phyloP scores from a whole-genome alignment of 2,329 filamentous ascomycete species.

The Albifimbria verrucaria region DNA sequence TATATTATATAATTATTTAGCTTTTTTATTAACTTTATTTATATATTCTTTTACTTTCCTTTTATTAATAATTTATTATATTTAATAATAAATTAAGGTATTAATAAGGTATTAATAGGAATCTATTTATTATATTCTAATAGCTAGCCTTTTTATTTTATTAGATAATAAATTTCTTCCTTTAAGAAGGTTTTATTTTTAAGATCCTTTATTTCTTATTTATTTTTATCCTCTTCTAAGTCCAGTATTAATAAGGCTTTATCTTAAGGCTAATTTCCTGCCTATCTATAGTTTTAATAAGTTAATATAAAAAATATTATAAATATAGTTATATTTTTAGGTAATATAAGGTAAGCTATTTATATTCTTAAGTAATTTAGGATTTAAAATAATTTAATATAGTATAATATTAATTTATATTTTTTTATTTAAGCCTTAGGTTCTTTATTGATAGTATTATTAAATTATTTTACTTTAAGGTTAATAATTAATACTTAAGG shows the following conservation, averaged over 20 bases:
- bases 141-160: neutral
- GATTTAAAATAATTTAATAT: neutral
- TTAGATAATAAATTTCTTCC: neutral
- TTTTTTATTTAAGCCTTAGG: neutral
- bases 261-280: neutral
- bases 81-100: neutral
- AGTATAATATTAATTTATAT: neutral
- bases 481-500: neutral
- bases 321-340: neutral
- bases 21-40: neutral
- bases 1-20: neutral
- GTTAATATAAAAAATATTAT: neutral
- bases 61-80: neutral
- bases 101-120: neutral
- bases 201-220: neutral
- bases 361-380: neutral
- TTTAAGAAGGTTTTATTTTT: neutral
- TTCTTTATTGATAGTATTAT: neutral
- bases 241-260: neutral
- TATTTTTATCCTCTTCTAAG: neutral
- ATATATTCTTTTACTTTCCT: neutral
- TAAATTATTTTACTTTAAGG: neutral
- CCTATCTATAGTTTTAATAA: conserved; percentile 1
- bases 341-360: neutral
- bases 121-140: neutral